phyloP scores from a whole-genome alignment of 192 early-diverging fungal species.

The Chytriomyces sp. region DNA sequence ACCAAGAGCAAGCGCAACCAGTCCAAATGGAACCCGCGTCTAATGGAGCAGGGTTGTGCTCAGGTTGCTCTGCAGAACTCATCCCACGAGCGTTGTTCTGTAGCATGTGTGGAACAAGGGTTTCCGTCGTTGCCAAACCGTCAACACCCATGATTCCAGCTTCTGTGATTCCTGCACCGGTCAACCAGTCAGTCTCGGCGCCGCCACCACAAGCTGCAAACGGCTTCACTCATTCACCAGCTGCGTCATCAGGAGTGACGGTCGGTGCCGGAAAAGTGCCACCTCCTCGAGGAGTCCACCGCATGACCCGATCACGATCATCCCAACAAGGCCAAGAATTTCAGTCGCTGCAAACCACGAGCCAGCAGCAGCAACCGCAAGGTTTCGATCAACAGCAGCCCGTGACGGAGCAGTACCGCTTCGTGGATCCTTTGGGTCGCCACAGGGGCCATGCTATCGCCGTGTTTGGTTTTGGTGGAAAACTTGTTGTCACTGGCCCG shows the following conservation, averaged over 20 bases:
- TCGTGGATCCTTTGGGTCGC: constrained; percentile 46
- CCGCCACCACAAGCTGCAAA: not conserved
- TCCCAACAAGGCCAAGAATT: not conserved
- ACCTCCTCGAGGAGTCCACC: not conserved
- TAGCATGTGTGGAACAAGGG: constrained; percentile 46
- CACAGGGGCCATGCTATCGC: constrained; percentile 52
- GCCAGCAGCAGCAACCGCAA: constrained; percentile 6
- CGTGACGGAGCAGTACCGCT: constrained; percentile 11
- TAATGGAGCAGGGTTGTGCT: too few species aligned
- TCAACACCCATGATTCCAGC: not conserved
- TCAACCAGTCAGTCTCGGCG: not conserved
- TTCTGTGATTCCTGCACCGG: too few species aligned
- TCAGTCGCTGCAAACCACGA: not conserved
- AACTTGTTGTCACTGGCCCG: constrained; percentile 42
- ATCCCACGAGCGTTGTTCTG: constrained; percentile 44
- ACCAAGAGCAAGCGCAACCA: too few species aligned
- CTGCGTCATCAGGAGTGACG: not conserved
- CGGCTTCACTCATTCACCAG: not conserved
- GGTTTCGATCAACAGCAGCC: not conserved
- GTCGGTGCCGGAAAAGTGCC: not conserved
- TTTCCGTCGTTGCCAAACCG: not conserved
- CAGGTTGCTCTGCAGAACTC: constrained; percentile 1
- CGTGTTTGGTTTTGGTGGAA: constrained; percentile 46
- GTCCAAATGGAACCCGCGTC: too few species aligned
- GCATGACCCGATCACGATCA: constrained; percentile 9